Base-by-base conservation (phyloP, 331 rosid species). In the Malus hybrid region DNA sequence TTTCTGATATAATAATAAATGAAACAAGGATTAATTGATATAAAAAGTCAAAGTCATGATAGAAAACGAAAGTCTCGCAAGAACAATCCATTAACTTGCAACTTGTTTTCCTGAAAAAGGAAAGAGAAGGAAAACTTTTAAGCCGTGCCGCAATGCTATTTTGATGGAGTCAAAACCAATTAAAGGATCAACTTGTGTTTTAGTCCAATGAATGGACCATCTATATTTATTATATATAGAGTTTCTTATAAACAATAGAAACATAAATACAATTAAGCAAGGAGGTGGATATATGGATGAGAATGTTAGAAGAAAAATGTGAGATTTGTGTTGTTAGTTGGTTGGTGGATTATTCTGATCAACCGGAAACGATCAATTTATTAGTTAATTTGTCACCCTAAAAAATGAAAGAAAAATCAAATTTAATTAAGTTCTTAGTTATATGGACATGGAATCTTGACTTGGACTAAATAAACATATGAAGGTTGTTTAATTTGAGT, bases 381-480 rank as follows among this genome's bases (percentile, higher is more conserved):
- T 14, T 54, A 34, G 12, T 10, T 39, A 39, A 5, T 67, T 32
- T 56, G 9, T 34, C 33, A 3, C 56, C 56, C 9, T 20, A 10
- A 70, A 52, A 59, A 44, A 39, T 31, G 0, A 6, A 67, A 8
- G 7, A 32, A 15, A 24, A 34, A 32, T 10, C 3, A 59, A 60
- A 67, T 1, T 39, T 39, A 39, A 39, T 73, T 29, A n/a, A 64
- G 10, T 57, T 14, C 7, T 19, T 16, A 6, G 3, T n/a, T 59
- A 15, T 67, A 61, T 67, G 75, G 74, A 19, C 44, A 22, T 9
- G 48, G 75, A 63, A 77, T 79, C 80, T 80, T 80, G 84, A 83
- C 82, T 61, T 62, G 31, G 71, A 73, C 62, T 39, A 8, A 57
- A n/a, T 57, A 57, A 2, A 57, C 14, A 57, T 2, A 52, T 16